Evolutionary conservation across 2,329 filamentous ascomycete genomes (phyloP), one percentile per base, ranked within the genome.

Genomic region (Didymella exigua): DNA sequence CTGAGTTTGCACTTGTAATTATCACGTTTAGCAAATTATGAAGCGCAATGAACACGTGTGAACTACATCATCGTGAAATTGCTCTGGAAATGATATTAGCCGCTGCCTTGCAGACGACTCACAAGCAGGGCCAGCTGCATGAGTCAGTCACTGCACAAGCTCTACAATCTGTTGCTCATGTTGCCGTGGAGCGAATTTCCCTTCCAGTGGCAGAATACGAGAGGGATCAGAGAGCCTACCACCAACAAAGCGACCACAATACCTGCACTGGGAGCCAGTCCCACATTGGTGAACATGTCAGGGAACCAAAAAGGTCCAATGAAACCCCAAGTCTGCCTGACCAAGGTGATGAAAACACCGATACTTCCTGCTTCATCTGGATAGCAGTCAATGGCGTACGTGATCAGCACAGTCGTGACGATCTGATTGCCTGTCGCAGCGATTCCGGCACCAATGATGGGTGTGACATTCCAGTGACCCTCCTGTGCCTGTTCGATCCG

Each of bases 371-470:
- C 77, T 34, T 84, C 77, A 24, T 82, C 75, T 2, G 74, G 77
- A 56, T 84, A 80, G 62, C 82, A 84, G 59, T 87, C 85, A 1
- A 87, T 80, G 0, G 83, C 80, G 65, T 86, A 87, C 0, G 85
- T 86, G 21, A 85, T 81, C 37, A 85, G 65, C 2, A 86, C 81
- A 0, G 85, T 86, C 0, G 84, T 86, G 14, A 86, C 77, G 36
- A 87, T 80, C 67, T 87, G 84, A 55, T 85, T 86, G 0, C 85
- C 84, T 5, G 78, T 80, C 0, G 78, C 80, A 0, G 75, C 73
- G 31, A 79, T 78, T 0, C 77, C 83, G 5, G 77, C 78, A 4
- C 84, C 84, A 14, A 86, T 64, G 13, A 84, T 73, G 0, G 84
- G 84, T 0, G 82, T 84, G 5, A 86, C 77, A 50, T 86, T 82